Evolutionary conservation across 2,329 filamentous ascomycete genomes (phyloP), one percentile per base, ranked within the genome.

Genomic region (Pseudogymnoascus sp.): DNA sequence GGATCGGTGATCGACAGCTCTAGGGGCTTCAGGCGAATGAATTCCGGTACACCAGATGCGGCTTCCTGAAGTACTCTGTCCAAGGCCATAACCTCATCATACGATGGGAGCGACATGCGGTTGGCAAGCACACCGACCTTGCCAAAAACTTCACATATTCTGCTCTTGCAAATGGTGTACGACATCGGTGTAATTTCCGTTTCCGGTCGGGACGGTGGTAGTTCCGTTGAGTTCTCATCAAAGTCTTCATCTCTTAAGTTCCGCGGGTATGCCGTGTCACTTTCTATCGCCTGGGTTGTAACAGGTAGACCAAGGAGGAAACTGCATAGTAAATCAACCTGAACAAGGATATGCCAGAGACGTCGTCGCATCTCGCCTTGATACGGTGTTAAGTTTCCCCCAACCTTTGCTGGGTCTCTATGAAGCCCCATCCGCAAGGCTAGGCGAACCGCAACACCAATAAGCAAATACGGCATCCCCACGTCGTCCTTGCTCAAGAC

Each of bases 341-440:
- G 84, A 26, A 77, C 72, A 2, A 79, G 77, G 66, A 83, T 75
- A 66, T 80, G 79, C 83, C 82, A 85, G 68, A 81, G 71, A 64
- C 86, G 77, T 37, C 86, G 78, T 65, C 86, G 79, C 82, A 89
- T 91, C 76, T 93, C 90, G 78, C 85, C 89, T 75, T 91, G 84
- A 68, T 89, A 92, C 5, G 88, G 86, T 1, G 85, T 83, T 42
- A 93, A 82, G 16, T 60, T 61, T 12, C 68, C 65, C 67, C 78
- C 78, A 68, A 75, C 76, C 37, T 70, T 71, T 16, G 51, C 64
- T 2, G 82, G 79, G 66, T 86, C 83, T 18, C 83, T 79, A 68
- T 85, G 83, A 14, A 84, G 73, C 8, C 83, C 83, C 80, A 84
- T 83, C 68, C 83, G 82, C 61, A 86, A 73, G 75, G 84, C 82